Percentiles rank a stretch among this genome's conserved stretches.
Conservation (phyloP, 2,329 filamentous ascomycete species). For the Colletotrichum limetticola region DNA sequence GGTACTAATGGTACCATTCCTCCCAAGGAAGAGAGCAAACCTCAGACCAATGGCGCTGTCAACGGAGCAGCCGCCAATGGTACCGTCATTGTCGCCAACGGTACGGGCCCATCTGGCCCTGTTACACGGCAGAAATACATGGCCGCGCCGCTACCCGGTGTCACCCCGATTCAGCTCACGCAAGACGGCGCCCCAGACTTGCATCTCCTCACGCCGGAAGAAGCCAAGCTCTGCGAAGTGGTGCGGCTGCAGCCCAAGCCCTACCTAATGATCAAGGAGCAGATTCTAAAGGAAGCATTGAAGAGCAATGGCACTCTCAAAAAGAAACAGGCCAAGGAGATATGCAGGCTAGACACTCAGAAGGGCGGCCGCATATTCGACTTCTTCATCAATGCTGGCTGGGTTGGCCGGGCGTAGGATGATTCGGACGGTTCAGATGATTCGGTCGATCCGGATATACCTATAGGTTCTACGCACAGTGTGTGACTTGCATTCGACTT, state of each 20-base stretch:
- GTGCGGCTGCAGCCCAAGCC: slow-evolving; percentile 92
- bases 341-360: slow-evolving; percentile 83
- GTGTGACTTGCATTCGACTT: background rate
- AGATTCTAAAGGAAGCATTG: slow-evolving; percentile 88
- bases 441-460: no score
- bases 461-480: background rate
- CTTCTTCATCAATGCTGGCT: slow-evolving; percentile 92
- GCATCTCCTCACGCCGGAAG: slow-evolving; percentile 86
- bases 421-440: no score
- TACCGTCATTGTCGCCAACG: slow-evolving; percentile 50
- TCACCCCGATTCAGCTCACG: slow-evolving; percentile 73
- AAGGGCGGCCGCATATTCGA: slow-evolving; percentile 92
- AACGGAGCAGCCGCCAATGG: slow-evolving; percentile 58
- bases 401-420: slow-evolving; percentile 82
- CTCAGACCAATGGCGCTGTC: slow-evolving; percentile 62
- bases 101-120: slow-evolving; percentile 41
- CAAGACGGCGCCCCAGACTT: slow-evolving; percentile 84
- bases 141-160: slow-evolving; percentile 67
- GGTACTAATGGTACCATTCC: slow-evolving; percentile 39
- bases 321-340: slow-evolving; percentile 91
- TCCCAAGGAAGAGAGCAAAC: slow-evolving; percentile 56
- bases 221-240: slow-evolving; percentile 86
- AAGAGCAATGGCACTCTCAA: slow-evolving; percentile 89
- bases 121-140: slow-evolving; percentile 63
- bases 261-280: slow-evolving; percentile 94